Conservation (phyloP, 179 eudicot genomes). For the Heliamphora ciliata region DNA sequence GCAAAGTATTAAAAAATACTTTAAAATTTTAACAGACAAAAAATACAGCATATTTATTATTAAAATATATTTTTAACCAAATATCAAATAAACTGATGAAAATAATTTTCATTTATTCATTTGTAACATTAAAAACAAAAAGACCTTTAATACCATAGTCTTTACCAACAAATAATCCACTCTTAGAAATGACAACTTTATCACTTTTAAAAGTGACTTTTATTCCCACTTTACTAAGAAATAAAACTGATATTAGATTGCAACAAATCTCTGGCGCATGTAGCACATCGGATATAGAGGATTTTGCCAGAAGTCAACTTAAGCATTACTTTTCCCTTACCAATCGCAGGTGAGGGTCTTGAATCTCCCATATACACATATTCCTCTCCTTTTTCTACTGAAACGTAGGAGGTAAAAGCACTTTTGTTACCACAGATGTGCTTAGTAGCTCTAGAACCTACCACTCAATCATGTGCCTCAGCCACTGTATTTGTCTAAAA, state of each 20-base stretch:
- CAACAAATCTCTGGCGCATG: neutral
- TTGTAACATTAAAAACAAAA: neutral
- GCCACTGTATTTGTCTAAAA: neutral
- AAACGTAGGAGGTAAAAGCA: neutral
- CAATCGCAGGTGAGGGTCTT: neutral
- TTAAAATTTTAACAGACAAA: too few species aligned
- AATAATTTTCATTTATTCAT: too few species aligned
- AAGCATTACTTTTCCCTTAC: slow-evolving; percentile 13
- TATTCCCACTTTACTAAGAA: neutral
- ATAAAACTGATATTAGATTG: neutral
- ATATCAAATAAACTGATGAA: too few species aligned
- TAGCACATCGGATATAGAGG: neutral
- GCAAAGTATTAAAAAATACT: too few species aligned
- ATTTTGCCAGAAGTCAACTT: neutral
- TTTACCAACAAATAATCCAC: neutral
- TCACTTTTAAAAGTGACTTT: slow-evolving; percentile 5
- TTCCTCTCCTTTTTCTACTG: slow-evolving; percentile 3
- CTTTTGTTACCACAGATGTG: slow-evolving; percentile 1
- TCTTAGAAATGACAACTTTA: slow-evolving; percentile 6
- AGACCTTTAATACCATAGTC: slow-evolving; percentile 8
- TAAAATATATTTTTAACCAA: too few species aligned
- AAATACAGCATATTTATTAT: too few species aligned
- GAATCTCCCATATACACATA: slow-evolving; percentile 4
- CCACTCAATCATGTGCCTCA: slow-evolving; percentile 1
- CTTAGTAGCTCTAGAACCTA: slow-evolving; percentile 2